phyloP scores from a whole-genome alignment of 768 basidiomycete species.

The Pleurotus pulmonarius region DNA sequence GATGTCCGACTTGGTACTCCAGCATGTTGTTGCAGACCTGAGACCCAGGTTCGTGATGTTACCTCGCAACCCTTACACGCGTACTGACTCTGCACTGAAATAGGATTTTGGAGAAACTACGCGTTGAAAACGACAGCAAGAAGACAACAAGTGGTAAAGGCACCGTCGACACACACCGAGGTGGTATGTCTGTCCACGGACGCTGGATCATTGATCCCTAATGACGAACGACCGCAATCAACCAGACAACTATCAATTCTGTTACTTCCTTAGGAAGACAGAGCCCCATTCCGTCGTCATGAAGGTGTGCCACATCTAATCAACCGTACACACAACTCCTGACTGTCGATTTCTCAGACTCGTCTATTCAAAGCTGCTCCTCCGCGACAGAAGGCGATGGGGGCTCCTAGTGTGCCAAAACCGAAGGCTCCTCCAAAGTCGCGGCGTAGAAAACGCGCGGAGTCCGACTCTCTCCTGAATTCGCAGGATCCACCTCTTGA shows the following conservation, averaged over 20 bases:
- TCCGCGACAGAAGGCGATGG: conserved; percentile 13
- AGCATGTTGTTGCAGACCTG: conserved; percentile 77
- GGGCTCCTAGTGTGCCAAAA: conserved; percentile 2
- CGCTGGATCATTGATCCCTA: background rate
- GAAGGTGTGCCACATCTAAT: conserved; percentile 52
- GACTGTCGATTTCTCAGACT: conserved; percentile 10
- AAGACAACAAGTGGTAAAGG: conserved; percentile 45
- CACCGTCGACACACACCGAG: conserved; percentile 79
- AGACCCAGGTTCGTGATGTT: conserved; percentile 34
- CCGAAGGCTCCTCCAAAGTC: conserved; percentile 4
- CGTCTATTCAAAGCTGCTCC: conserved; percentile 34
- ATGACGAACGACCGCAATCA: background rate
- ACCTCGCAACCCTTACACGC: too few relatives aligned
- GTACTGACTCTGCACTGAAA: background rate
- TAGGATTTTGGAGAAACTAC: conserved; percentile 67
- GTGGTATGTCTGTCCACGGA: conserved; percentile 46
- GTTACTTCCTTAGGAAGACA: conserved; percentile 81
- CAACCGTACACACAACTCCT: conserved; percentile 1
- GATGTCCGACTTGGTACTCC: conserved; percentile 84
- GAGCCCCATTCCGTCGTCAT: conserved; percentile 79
- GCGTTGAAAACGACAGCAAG: conserved; percentile 49
- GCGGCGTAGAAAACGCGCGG: conserved; percentile 11
- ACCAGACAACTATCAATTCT: conserved; percentile 84
- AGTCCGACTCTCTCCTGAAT: conserved; percentile 10
- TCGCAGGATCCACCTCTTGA: background rate